phyloP scores from a whole-genome alignment of 2,329 filamentous ascomycete species.

The Fusarium aywerte region DNA sequence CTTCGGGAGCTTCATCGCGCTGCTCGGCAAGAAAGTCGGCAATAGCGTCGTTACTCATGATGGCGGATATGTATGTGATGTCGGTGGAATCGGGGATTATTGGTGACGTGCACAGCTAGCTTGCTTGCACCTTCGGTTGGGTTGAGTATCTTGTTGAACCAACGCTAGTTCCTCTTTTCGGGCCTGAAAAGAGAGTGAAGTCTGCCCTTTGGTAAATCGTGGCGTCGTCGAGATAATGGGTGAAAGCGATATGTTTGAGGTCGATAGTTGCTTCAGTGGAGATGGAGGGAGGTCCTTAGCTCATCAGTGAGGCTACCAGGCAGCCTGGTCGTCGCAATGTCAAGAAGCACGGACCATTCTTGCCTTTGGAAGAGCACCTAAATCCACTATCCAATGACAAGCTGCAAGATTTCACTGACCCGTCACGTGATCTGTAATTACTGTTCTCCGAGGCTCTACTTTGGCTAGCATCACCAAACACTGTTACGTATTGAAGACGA shows the following conservation, averaged over 20 bases:
- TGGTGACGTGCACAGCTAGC: slow-evolving; percentile 40
- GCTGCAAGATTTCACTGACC: slow-evolving; percentile 39
- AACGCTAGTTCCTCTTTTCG: neutral
- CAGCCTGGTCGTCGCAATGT: slow-evolving; percentile 53
- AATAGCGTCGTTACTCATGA: slow-evolving; percentile 88
- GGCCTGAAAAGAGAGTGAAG: neutral
- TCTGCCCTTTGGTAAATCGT: neutral
- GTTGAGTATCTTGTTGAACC: slow-evolving; percentile 12
- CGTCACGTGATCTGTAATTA: slow-evolving; percentile 44
- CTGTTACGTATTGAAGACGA: slow-evolving; percentile 36
- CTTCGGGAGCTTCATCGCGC: slow-evolving; percentile 86
- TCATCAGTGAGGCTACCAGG: slow-evolving; percentile 53
- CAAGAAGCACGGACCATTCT: slow-evolving; percentile 41
- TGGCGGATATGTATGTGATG: slow-evolving; percentile 32
- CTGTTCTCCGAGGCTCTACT: slow-evolving; percentile 42
- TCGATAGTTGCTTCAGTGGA: slow-evolving; percentile 37
- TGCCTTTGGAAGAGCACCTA: neutral
- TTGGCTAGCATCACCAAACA: slow-evolving; percentile 43
- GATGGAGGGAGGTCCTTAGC: slow-evolving; percentile 39
- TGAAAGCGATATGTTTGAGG: slow-evolving; percentile 18
- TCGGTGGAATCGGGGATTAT: slow-evolving; percentile 21
- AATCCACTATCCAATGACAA: slow-evolving; percentile 23
- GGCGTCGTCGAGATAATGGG: slow-evolving; percentile 2
- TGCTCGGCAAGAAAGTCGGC: slow-evolving; percentile 91
- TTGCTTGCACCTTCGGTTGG: slow-evolving; percentile 36